Conservation (phyloP, 2,329 filamentous ascomycete genomes). For the Colletotrichum costaricense region DNA sequence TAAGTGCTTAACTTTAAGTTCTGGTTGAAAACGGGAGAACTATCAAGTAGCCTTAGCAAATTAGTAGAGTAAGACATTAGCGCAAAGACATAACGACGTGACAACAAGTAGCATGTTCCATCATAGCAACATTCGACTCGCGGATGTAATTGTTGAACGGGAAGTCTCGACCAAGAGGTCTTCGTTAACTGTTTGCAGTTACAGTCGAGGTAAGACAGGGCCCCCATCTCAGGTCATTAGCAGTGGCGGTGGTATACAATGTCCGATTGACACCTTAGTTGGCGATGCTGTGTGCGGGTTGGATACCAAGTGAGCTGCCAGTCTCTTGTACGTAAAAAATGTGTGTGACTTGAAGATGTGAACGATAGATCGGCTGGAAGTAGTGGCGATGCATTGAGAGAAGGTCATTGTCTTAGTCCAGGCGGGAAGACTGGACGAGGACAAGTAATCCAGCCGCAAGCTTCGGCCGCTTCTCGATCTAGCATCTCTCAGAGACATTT, state of each 20-base stretch:
- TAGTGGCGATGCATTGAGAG: constrained; percentile 11
- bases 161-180: neutral
- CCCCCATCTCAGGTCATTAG: constrained; percentile 13
- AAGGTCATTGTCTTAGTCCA: constrained; percentile 13
- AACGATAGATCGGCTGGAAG: constrained; percentile 18
- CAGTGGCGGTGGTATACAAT: neutral
- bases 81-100: neutral
- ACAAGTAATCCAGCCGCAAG: neutral
- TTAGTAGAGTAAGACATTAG: neutral
- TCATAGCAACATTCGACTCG: neutral
- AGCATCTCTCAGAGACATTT: constrained; percentile 1
- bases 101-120: neutral
- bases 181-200: constrained; percentile 19
- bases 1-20: neutral
- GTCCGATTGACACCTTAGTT: constrained; percentile 2
- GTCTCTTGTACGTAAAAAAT: neutral
- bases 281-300: neutral
- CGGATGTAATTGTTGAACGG: neutral
- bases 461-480: neutral
- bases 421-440: constrained; percentile 14
- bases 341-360: neutral
- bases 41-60: neutral
- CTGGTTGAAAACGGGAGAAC: constrained; percentile 3
- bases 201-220: neutral
- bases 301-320: constrained; percentile 4